Base-by-base conservation (phyloP, 1,284 basidiomycete species). In the Ganoderma lingzhi region DNA sequence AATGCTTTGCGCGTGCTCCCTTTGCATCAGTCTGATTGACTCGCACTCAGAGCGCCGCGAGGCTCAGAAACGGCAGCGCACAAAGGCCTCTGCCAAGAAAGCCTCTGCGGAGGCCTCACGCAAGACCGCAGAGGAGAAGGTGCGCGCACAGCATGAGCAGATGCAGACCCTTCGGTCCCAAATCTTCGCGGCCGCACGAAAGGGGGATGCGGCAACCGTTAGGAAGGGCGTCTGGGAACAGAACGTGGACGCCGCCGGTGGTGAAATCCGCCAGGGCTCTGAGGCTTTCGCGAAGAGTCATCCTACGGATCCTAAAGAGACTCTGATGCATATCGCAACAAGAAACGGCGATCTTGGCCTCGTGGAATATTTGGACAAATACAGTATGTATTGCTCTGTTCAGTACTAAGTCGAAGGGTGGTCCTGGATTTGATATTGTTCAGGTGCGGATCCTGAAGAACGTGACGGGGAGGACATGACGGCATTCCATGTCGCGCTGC, bases 361-460 rank as follows among this genome's bases (percentile, higher is more conserved):
- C 64, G 84, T 91, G 6, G 79, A 87, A 75, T 93, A 91, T 91
- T 84, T 94, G 12, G 86, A 89, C 77, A 82, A 85, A 3, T 91
- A 93, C 77, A 87, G 92, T 93, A 75, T 72, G 87, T 76, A 70
- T 37, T 12, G n/a, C 2, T 12, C 58, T 61, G 23, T n/a, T 32
- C n/a, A 3, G 28, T 19, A 28, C 4, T 4, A 9, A 6, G 28
- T n/a, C 28, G 10, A 56, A 10, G 10, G 35, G 28, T 23, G 48
- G 4, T 28, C 42, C 48, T 64, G 1, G 48, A 4, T 23, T 37
- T 17, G 15, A 45, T 41, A 41, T 61, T 69, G 12, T 67, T 6
- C 76, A 93, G 92, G 88, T 79, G 90, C 90, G 61, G 90, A 92
- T 70, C 82, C 86, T 30, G 91, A 93, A 68, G 92, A 93, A 78